Base-by-base conservation (phyloP, 129 eudicot species). In the Flaveria linearis region DNA sequence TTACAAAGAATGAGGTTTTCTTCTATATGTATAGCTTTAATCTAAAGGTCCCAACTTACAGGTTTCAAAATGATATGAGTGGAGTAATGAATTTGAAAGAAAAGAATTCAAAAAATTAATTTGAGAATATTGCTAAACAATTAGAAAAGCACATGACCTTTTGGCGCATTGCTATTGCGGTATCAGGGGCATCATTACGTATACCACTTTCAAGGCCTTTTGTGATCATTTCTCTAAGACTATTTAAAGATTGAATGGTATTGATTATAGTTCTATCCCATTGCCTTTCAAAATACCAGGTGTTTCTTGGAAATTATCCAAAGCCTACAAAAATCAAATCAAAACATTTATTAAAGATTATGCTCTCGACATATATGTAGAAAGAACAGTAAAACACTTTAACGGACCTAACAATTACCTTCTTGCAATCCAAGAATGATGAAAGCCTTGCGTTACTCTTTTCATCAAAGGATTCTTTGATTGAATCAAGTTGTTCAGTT, bases 161-260 rank as follows among this genome's bases (percentile, higher is more conserved):
- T 83, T 94, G 98, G 78, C 98, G 98, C 96, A 91, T 88, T 70
- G 98, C 98, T 70, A 91, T 91, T 74, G 98, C 88, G 71, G 96
- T 67, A 88, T 94, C 98, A 76, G 96, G 87, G 63, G 98, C 97
- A 73, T 94, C 98, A 73, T 94, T 91, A n/a, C 98, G 90, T 26
- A 94, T 83, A 42, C 98, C 98, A 75, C 96, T 94, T 69, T 91
- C 96, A 64, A 94, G 98, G 72, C 98, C 98, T 84, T 83, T 91
- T 50, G 85, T 80, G 65, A 94, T 76, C 10, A 75, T 84, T 77
- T 82, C 89, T 70, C 97, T 87, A 69, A 94, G 80, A 80, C 70
- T 76, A 80, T 86, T 75, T 77, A 88, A 53, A 47, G 98, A 76
- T 36, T 87, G 86, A 50, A 91, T 70, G 17, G 88, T 83, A 68